phyloP scores from a whole-genome alignment of 176 grass and related monocot genomes.

The Aegilops bicornis region DNA sequence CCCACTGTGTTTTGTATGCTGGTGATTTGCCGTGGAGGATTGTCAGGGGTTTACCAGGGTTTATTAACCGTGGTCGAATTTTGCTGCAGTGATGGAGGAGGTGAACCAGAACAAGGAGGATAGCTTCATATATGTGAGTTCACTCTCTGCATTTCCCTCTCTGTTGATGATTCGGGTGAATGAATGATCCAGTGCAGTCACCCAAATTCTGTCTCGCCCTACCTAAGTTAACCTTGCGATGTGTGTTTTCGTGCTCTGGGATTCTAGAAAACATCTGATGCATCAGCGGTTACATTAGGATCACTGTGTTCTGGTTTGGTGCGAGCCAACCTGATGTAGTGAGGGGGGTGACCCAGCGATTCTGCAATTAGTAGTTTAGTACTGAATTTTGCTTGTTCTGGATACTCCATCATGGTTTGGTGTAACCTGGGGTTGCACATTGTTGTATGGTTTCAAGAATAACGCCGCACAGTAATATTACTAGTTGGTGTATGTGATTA shows the following conservation, averaged over 20 bases:
- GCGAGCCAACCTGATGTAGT: not conserved
- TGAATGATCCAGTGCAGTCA: not conserved
- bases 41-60: constrained; percentile 24
- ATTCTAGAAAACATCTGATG: not conserved
- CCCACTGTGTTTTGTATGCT: not conserved
- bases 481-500: not conserved
- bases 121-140: constrained; percentile 81
- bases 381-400: not conserved
- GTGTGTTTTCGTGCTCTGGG: constrained; percentile 9
- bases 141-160: not conserved
- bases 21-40: not conserved
- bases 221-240: not conserved
- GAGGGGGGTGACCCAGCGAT: not conserved
- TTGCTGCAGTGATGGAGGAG: constrained; percentile 66
- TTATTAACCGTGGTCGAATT: not conserved
- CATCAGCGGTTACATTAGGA: not conserved
- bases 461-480: not conserved
- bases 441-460: not conserved
- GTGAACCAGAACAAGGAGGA: constrained; percentile 76
- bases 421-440: not conserved
- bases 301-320: not conserved
- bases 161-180: not conserved
- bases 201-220: not conserved
- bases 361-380: not conserved
- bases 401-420: not conserved